Evolutionary conservation across 208 protist species (phyloP).

Genomic region (Crithidia thermophila): DNA sequence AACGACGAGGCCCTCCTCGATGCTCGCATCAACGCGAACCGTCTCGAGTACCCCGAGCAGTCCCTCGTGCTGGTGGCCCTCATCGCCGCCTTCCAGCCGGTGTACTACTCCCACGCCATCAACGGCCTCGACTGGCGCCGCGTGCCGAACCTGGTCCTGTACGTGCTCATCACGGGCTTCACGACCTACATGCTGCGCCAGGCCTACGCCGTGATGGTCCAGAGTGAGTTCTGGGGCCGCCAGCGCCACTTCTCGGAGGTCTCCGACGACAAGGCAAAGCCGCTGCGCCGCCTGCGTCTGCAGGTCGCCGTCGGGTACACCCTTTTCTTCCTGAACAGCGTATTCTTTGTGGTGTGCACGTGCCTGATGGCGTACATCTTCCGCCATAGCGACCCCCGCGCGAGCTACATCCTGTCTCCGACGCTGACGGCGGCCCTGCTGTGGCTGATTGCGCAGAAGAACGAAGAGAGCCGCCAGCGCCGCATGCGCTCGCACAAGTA

Average conservation of each 20-base stretch:
- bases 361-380: slow-evolving; percentile 85
- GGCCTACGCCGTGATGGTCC: slow-evolving; percentile 88
- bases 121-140: slow-evolving; percentile 72
- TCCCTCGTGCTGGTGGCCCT: slow-evolving; percentile 63
- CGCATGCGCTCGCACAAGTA: slow-evolving; percentile 87
- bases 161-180: slow-evolving; percentile 47
- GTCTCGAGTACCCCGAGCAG: slow-evolving; percentile 78
- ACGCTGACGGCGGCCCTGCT: slow-evolving; percentile 77
- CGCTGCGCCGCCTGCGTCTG: slow-evolving; percentile 77
- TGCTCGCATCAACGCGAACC: slow-evolving; percentile 83
- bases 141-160: slow-evolving; percentile 64
- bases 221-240: slow-evolving; percentile 89
- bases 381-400: slow-evolving; percentile 80
- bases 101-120: slow-evolving; percentile 87
- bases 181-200: slow-evolving; percentile 82
- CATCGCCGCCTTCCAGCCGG: slow-evolving; percentile 78
- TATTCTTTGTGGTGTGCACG: slow-evolving; percentile 82
- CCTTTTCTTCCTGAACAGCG: slow-evolving; percentile 85
- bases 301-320: slow-evolving; percentile 80
- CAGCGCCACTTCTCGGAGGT: slow-evolving; percentile 88
- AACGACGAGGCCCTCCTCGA: slow-evolving; percentile 81
- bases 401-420: slow-evolving; percentile 79
- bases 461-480: slow-evolving; percentile 89
- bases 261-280: slow-evolving; percentile 51
- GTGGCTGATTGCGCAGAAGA: slow-evolving; percentile 90